Evolutionary conservation across 208 protist genomes (phyloP), one percentile per base, ranked within the genome.

Genomic region (Balamuthia mandrillaris): DNA sequence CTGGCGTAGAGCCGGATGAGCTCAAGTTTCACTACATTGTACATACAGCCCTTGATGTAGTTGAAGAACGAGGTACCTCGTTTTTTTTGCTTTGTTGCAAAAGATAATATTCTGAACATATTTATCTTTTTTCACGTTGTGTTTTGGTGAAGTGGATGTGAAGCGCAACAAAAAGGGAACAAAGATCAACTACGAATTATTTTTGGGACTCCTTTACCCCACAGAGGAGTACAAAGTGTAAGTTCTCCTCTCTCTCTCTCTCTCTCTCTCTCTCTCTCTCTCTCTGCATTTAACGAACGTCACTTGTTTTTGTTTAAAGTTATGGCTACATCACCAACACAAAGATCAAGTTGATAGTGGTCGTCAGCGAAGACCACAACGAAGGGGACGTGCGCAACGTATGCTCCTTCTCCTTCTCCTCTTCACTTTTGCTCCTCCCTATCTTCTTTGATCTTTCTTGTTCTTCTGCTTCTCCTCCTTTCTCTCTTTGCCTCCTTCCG

Each of bases 291-390:
- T n/a, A n/a, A n/a, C n/a, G n/a, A n/a, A n/a, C n/a, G n/a, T n/a
- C n/a, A n/a, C n/a, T n/a, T n/a, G n/a, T n/a, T n/a, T n/a, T n/a
- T n/a, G n/a, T n/a, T n/a, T n/a, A 85, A 14, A 84, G 75, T 0
- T 85, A 88, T 31, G 81, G 86, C 29, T 89, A 89, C 47, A 42
- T 89, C 18, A 89, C 86, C 5, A 87, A 87, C 70, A 89, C 86
- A 52, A 89, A 89, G 52, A 87, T 77, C 4, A 89, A 89, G 65
- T 89, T 89, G 35, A 54, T 89, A 24, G 86, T 86, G 21, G 86
- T 89, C 21, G 41, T 65, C 10, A 35, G 27, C 3, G 86, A 89
- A 51, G 68, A 72, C 63, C 41, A 21, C 21, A 29, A 86, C 35
- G 81, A 88, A 44, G 37, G 47, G 33, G 44, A 35, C 37, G 56